A percentile compares a stretch with the other conserved stretches of the same genome.
Conservation (phyloP, 2,329 filamentous ascomycete species). For the Sporothrix sp. region DNA sequence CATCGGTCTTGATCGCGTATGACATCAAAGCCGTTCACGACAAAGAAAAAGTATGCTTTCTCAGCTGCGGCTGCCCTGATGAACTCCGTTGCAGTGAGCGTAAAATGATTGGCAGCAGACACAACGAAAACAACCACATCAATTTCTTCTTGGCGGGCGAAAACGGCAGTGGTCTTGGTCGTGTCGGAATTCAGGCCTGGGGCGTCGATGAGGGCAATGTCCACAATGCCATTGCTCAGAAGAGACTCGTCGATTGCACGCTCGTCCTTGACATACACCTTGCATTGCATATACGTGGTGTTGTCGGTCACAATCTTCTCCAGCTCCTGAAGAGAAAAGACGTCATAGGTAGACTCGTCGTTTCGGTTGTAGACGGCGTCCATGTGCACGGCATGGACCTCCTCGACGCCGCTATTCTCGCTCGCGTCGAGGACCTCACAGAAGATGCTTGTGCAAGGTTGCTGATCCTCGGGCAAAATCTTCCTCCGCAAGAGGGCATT, state of each 20-base stretch:
- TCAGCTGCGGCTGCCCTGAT: slow-evolving; percentile 92
- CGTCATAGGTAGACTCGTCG: slow-evolving; percentile 89
- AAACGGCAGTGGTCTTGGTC: slow-evolving; percentile 92
- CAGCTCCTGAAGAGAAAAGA: slow-evolving; percentile 66
- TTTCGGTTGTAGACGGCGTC: slow-evolving; percentile 71
- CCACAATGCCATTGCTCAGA: slow-evolving; percentile 93
- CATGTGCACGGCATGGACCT: slow-evolving; percentile 90
- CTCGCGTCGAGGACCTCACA: slow-evolving; percentile 90
- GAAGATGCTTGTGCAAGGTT: slow-evolving; percentile 96
- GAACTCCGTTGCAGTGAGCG: slow-evolving; percentile 93
- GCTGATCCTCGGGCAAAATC: slow-evolving; percentile 89
- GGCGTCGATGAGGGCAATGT: slow-evolving; percentile 94
- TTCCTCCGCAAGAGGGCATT: slow-evolving; percentile 92
- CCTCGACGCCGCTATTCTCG: slow-evolving; percentile 83
- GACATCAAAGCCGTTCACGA: slow-evolving; percentile 93
- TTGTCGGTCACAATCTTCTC: slow-evolving; percentile 89
- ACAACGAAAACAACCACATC: slow-evolving; percentile 98
- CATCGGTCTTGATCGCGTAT: slow-evolving; percentile 88
- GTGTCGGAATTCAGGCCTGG: slow-evolving; percentile 94
- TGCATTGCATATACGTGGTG: slow-evolving; percentile 83
- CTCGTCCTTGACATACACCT: slow-evolving; percentile 89
- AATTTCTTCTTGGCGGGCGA: slow-evolving; percentile 95
- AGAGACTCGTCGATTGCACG: slow-evolving; percentile 85
- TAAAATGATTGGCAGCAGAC: slow-evolving; percentile 95
- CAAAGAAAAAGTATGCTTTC: slow-evolving; percentile 98